These are phyloP conservation scores for Alternaria atra DNA, from an alignment of 2,329 filamentous ascomycete genomes.

Conservation along the genomic window DNA sequence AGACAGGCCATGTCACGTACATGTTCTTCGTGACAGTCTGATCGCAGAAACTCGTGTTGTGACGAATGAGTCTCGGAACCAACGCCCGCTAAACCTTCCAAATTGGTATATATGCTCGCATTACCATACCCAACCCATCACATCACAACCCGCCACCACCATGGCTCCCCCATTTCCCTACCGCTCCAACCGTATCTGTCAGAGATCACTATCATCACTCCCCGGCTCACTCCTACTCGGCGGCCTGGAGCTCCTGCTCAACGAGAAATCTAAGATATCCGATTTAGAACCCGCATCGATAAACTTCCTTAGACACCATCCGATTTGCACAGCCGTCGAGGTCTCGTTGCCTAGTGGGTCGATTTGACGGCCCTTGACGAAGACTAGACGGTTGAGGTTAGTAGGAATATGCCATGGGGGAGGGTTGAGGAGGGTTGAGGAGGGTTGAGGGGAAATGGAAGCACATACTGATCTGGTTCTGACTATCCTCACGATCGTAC, in stretches of 20 bases:
- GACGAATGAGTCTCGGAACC: not conserved
- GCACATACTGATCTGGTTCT: conserved; percentile 53
- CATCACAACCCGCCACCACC: not conserved
- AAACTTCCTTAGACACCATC: conserved; percentile 57
- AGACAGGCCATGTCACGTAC: not conserved
- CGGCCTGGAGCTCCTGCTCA: conserved; percentile 47
- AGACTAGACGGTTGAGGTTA: conserved; percentile 37
- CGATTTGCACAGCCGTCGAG: conserved; percentile 55
- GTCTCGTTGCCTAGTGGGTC: conserved; percentile 54
- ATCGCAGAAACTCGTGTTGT: not conserved
- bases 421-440: not conserved
- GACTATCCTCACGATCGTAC: conserved; percentile 58
- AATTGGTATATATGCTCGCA: not conserved
- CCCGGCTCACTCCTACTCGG: conserved; percentile 47
- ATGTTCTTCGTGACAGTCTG: not conserved
- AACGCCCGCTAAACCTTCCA: conserved; percentile 6
- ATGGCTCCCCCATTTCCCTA: not conserved
- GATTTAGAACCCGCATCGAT: conserved; percentile 55
- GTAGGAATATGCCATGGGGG: not conserved
- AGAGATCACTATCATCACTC: conserved; percentile 46
- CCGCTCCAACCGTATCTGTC: conserved; percentile 13
- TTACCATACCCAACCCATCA: not conserved
- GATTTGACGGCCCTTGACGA: conserved; percentile 54
- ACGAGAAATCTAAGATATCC: conserved; percentile 57
- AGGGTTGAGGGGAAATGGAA: not conserved